Evolutionary conservation across 805 yeast species (phyloP).

Genomic region (Starmerella sp.): DNA sequence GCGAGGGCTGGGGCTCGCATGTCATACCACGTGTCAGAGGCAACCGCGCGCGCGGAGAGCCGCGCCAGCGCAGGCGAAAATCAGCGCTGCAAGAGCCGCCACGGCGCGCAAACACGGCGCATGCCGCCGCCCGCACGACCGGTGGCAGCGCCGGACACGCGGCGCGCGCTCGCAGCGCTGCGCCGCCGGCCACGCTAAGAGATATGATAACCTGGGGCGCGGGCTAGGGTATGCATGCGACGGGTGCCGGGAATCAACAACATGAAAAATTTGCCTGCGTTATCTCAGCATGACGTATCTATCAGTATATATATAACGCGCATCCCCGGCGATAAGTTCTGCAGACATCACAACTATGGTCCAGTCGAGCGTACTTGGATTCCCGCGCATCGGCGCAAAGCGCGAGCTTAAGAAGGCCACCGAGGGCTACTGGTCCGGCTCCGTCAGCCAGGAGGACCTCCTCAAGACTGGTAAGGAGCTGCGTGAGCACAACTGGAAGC

Average conservation of each 20-base stretch:
- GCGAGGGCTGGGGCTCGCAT: neutral
- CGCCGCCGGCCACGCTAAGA: neutral
- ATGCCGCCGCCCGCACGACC: too few relatives aligned
- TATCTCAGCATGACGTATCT: constrained; percentile 12
- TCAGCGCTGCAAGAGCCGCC: neutral
- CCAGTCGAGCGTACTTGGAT: constrained; percentile 93
- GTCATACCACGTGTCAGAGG: neutral
- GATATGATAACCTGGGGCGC: neutral
- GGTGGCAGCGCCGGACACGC: neutral
- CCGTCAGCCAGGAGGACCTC: constrained; percentile 75
- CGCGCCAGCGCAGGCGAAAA: neutral
- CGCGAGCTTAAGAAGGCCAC: constrained; percentile 99
- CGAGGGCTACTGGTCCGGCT: constrained; percentile 98
- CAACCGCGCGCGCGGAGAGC: neutral
- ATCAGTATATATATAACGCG: constrained; percentile 8
- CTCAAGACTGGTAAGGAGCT: constrained; percentile 87
- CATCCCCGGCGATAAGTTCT: neutral
- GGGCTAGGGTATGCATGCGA: constrained; percentile 4
- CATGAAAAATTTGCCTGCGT: constrained; percentile 20
- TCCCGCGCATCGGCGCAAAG: constrained; percentile 99
- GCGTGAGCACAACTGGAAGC: constrained; percentile 94
- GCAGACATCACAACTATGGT: constrained; percentile 50
- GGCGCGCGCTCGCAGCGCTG: too few relatives aligned
- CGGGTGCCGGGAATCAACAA: neutral
- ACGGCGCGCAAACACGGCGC: neutral